These are phyloP conservation scores for Neolentinus lepideus DNA, from an alignment of 1,284 basidiomycete genomes.

Conservation along the genomic window DNA sequence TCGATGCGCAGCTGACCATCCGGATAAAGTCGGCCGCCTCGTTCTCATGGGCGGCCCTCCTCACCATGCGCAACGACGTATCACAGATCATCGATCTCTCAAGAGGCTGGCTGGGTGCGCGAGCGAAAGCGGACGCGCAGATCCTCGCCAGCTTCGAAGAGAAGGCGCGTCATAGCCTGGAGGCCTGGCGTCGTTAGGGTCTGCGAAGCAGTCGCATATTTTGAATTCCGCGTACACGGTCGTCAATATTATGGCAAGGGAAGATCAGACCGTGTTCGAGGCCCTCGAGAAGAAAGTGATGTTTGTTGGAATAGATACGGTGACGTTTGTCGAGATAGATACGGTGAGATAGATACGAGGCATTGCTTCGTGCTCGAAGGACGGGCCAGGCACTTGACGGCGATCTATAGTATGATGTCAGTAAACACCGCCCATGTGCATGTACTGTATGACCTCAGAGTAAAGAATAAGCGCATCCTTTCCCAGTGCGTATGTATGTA, in stretches of 20 bases:
- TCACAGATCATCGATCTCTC: neutral
- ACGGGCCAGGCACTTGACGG: neutral
- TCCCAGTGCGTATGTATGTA: too few species aligned
- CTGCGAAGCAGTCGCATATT: neutral
- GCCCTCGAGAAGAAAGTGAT: neutral
- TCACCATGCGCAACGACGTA: neutral
- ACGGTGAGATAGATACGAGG: too few species aligned
- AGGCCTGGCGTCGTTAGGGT: neutral
- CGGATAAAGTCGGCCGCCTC: neutral
- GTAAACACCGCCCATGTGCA: neutral
- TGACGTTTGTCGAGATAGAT: too few species aligned
- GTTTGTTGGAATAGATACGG: neutral
- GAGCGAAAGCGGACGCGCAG: neutral
- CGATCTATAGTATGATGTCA: neutral
- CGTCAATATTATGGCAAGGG: neutral
- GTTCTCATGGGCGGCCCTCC: neutral
- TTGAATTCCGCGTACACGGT: neutral
- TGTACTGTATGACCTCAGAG: neutral
- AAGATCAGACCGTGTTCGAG: neutral
- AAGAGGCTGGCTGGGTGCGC: neutral
- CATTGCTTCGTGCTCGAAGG: neutral
- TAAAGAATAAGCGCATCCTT: too few species aligned
- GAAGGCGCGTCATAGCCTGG: neutral
- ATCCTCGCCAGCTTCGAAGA: neutral
- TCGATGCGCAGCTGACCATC: neutral